Conservation (phyloP, 2,329 filamentous ascomycete genomes). For the Endoconidiophora laricicola region DNA sequence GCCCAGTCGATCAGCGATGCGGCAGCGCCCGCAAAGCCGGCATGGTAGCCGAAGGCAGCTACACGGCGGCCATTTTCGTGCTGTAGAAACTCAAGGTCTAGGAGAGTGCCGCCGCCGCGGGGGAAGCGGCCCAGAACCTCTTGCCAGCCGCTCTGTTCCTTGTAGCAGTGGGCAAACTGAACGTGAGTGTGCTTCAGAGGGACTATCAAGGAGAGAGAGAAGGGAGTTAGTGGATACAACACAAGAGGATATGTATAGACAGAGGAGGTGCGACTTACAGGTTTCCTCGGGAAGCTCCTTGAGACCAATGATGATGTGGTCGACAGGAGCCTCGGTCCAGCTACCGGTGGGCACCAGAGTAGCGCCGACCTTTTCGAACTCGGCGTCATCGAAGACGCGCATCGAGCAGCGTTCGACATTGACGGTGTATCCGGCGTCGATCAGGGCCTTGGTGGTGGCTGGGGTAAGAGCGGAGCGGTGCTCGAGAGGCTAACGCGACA, state of each 20-base stretch:
- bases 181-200: slow-evolving; percentile 58
- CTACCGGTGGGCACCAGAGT: slow-evolving; percentile 49
- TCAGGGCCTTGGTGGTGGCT: slow-evolving; percentile 25
- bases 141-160: slow-evolving; percentile 64
- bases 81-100: slow-evolving; percentile 75
- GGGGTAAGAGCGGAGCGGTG: slow-evolving; percentile 33
- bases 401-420: slow-evolving; percentile 48
- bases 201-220: slow-evolving; percentile 19
- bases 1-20: slow-evolving; percentile 68
- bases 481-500: slow-evolving; percentile 26
- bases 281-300: slow-evolving; percentile 64
- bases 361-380: slow-evolving; percentile 44
- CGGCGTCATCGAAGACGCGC: slow-evolving; percentile 45
- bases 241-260: neutral
- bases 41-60: slow-evolving; percentile 56
- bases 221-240: neutral
- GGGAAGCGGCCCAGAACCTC: slow-evolving; percentile 65
- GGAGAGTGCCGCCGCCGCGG: slow-evolving; percentile 56
- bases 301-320: slow-evolving; percentile 57
- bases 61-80: slow-evolving; percentile 53
- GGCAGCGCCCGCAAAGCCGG: slow-evolving; percentile 60
- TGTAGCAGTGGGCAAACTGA: slow-evolving; percentile 60
- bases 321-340: slow-evolving; percentile 50
- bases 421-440: slow-evolving; percentile 52
- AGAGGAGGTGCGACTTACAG: slow-evolving; percentile 24